Evolutionary conservation across 2,329 filamentous ascomycete species (phyloP).

Genomic region (Sordariomycetes sp.): DNA sequence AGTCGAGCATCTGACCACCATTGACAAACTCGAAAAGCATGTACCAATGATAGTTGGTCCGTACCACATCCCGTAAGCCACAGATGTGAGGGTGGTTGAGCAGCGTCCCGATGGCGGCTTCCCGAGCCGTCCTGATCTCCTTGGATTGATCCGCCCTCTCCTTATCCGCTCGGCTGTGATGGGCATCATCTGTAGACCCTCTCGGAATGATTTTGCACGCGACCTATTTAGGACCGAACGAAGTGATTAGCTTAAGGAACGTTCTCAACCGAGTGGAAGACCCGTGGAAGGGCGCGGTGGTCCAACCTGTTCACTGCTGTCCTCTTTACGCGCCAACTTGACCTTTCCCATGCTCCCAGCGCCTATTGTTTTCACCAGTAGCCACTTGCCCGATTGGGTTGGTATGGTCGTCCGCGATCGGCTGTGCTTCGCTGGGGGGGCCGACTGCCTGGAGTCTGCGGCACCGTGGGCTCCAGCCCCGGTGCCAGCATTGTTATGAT

Average conservation of each 20-base stretch:
- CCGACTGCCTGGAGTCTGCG: background rate
- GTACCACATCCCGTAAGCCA: slow-evolving; percentile 85
- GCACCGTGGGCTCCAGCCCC: background rate
- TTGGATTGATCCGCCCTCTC: slow-evolving; percentile 93
- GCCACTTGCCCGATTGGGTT: slow-evolving; percentile 84
- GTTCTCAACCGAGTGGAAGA: background rate
- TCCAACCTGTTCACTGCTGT: slow-evolving; percentile 74
- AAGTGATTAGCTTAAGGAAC: background rate
- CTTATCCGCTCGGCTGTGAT: slow-evolving; percentile 55
- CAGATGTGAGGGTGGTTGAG: slow-evolving; percentile 94
- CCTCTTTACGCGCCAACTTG: slow-evolving; percentile 82
- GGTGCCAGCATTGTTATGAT: background rate
- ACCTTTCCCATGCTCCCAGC: slow-evolving; percentile 99
- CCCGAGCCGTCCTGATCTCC: slow-evolving; percentile 85
- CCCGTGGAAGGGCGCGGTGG: background rate
- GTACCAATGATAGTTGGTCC: slow-evolving; percentile 98
- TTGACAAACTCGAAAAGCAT: slow-evolving; percentile 99
- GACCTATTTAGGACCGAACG: slow-evolving; percentile 39
- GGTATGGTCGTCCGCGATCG: slow-evolving; percentile 71
- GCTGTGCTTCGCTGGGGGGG: slow-evolving; percentile 25
- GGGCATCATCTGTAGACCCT: slow-evolving; percentile 77
- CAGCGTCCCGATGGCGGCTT: slow-evolving; percentile 91
- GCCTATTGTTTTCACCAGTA: slow-evolving; percentile 90
- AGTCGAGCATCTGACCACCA: slow-evolving; percentile 97
- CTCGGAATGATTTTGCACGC: slow-evolving; percentile 96